A percentile compares a stretch with the other conserved stretches of the same genome.
phyloP scores from a whole-genome alignment of 177 flowering plant species.

The Vitis hybrid region DNA sequence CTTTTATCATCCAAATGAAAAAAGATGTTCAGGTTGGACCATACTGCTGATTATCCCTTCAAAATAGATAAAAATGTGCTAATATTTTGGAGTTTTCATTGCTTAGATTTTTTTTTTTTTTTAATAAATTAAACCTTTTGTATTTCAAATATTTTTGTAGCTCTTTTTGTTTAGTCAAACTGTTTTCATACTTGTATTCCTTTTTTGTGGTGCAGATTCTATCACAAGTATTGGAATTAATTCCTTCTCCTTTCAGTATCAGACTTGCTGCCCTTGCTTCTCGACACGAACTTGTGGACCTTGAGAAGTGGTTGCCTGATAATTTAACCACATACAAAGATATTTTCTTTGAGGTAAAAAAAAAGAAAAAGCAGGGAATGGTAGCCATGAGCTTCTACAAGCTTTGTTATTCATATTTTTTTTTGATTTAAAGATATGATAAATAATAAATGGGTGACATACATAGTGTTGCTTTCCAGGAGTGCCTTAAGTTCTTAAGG shows the following conservation, averaged over 20 bases:
- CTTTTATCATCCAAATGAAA: no score
- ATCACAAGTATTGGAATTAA: slow-evolving; percentile 57
- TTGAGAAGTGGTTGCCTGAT: slow-evolving; percentile 80
- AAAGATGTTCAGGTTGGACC: no score
- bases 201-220: slow-evolving; percentile 52
- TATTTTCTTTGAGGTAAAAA: slow-evolving; percentile 73
- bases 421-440: background rate
- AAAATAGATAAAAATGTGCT: no score
- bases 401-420: background rate
- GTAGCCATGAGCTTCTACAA: background rate
- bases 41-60: no score
- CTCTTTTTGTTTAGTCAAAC: background rate
- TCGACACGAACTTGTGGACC: slow-evolving; percentile 57
- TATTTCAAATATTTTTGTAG: background rate
- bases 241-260: slow-evolving; percentile 66
- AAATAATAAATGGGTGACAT: background rate
- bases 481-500: slow-evolving; percentile 76
- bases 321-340: slow-evolving; percentile 53
- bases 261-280: slow-evolving; percentile 81
- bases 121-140: background rate
- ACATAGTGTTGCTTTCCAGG: slow-evolving; percentile 45
- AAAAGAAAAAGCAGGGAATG: background rate
- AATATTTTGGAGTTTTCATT: no score
- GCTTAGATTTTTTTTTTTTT: no score
- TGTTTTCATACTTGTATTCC: background rate